Base-by-base conservation (phyloP, 1,139 yeast species). In the Taphrina wiesneri region DNA sequence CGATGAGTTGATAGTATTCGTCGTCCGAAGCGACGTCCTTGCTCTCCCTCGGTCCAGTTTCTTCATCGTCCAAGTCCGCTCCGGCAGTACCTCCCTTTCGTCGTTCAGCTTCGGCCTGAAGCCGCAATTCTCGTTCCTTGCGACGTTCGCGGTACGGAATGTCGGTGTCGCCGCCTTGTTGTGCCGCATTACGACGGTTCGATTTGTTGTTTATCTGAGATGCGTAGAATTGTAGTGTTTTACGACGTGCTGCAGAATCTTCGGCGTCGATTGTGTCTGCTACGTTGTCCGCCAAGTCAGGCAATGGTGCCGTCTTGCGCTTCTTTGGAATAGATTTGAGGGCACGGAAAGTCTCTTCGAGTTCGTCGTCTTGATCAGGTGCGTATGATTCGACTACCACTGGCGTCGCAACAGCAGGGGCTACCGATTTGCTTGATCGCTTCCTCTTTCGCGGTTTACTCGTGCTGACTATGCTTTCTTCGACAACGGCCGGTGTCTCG, bases 101-200 rank as follows among this genome's bases (percentile, higher is more conserved):
- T 75, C 86, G 82, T 72, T 93, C 82, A 25, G 98, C 98, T 75
- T 90, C 96, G 75, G 90, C 96, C 69, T 87, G 75, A 51, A 93
- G 82, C 70, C 97, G 80, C 74, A 89, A 95, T 73, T 90, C 93
- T 74, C 97, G 85, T 77, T 92, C 98, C 74, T 84, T 90, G 61
- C 88, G 80, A 72, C 97, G 83, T 77, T 93, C 98, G 72, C 84
- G 86, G 76, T 93, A 92, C n/a, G 98, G 98, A 67, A 93, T 79
- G 77, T 93, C 99, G 70, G 83, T 82, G 75, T 93, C 99, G 71
- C 98, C 99, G 53, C 88, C 83, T 23, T 71, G 68, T 71, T 78
- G 70, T 79, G 82, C 69, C 63, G 63, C 69, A 49, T 67, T 63
- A 21, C 70, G 69, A 70, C 83, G 82, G 62, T 89, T 88, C 15